Conservation (phyloP, 495 filamentous ascomycete genomes). For the Penicillium angulare region DNA sequence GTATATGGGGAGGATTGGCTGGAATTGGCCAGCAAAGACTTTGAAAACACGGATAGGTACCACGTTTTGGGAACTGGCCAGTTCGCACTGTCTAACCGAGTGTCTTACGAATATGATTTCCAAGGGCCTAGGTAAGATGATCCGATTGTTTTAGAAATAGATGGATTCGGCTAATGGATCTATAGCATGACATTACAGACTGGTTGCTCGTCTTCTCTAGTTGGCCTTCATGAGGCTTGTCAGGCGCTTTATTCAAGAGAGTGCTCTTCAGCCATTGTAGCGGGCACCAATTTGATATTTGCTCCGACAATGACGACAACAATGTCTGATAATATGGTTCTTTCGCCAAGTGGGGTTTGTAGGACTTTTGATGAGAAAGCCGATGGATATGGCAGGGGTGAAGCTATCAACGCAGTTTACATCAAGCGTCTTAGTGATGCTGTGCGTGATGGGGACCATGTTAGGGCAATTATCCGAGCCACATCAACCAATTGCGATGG, state of each 20-base stretch:
- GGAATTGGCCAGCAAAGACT: constrained; percentile 17
- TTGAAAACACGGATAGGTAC: constrained; percentile 15
- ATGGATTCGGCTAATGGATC: no score
- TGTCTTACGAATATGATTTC: constrained; percentile 38
- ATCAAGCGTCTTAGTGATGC: constrained; percentile 39
- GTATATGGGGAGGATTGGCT: constrained; percentile 39
- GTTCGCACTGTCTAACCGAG: constrained; percentile 32
- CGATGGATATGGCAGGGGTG: constrained; percentile 41
- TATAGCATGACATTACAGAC: constrained; percentile 19
- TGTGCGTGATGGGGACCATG: constrained; percentile 29
- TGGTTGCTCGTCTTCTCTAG: constrained; percentile 37
- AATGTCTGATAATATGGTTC: constrained; percentile 27
- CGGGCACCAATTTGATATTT: constrained; percentile 41
- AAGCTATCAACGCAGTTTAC: constrained; percentile 30
- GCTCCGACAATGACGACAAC: constrained; percentile 26
- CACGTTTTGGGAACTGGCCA: constrained; percentile 24
- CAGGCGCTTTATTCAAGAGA: constrained; percentile 34
- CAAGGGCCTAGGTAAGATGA: constrained; percentile 33
- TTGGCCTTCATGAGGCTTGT: constrained; percentile 34
- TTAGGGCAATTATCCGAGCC: constrained; percentile 39
- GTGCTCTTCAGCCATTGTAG: constrained; percentile 41
- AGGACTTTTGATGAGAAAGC: constrained; percentile 30
- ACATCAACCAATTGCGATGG: constrained; percentile 53
- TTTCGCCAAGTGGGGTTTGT: constrained; percentile 2
- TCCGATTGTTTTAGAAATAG: background rate